A percentile compares a stretch with the other conserved stretches of the same genome.
Evolutionary conservation across 2,329 filamentous ascomycete genomes (phyloP).

Genomic region (Pseudocercospora fijiensis): DNA sequence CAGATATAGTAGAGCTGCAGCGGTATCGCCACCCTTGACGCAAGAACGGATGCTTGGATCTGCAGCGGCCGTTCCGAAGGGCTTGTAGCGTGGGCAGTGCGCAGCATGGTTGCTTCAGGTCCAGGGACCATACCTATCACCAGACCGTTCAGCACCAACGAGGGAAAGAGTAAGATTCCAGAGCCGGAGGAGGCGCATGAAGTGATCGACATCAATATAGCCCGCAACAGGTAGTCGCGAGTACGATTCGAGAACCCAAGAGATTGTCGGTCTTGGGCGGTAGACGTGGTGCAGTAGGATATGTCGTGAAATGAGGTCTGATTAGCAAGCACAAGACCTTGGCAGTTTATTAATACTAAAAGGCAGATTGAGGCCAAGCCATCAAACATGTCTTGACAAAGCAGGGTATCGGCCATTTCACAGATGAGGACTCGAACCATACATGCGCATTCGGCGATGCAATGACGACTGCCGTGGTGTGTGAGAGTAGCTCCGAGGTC

Average conservation of each 20-base stretch:
- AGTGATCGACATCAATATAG: conserved; percentile 1
- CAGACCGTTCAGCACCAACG: background rate
- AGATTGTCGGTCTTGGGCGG: background rate
- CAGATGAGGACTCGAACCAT: background rate
- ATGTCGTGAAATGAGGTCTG: background rate
- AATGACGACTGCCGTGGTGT: background rate
- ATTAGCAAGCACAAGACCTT: conserved; percentile 11
- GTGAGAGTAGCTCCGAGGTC: background rate
- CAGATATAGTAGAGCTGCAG: background rate
- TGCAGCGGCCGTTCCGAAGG: conserved; percentile 6
- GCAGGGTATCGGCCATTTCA: background rate
- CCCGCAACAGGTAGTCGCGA: background rate
- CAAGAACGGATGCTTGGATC: conserved; percentile 1
- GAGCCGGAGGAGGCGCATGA: conserved; percentile 1
- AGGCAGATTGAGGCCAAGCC: background rate
- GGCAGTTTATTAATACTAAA: background rate
- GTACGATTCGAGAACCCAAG: conserved; percentile 6
- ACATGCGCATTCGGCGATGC: background rate
- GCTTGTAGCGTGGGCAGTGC: background rate
- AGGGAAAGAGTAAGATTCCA: conserved; percentile 4
- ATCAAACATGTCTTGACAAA: background rate
- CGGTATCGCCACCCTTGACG: conserved; percentile 7
- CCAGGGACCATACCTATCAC: conserved; percentile 4
- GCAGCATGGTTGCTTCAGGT: conserved; percentile 5
- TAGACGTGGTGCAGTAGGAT: background rate